phyloP scores from a whole-genome alignment of 176 grass and related monocot genomes.

The Phoenix dactylifera region DNA sequence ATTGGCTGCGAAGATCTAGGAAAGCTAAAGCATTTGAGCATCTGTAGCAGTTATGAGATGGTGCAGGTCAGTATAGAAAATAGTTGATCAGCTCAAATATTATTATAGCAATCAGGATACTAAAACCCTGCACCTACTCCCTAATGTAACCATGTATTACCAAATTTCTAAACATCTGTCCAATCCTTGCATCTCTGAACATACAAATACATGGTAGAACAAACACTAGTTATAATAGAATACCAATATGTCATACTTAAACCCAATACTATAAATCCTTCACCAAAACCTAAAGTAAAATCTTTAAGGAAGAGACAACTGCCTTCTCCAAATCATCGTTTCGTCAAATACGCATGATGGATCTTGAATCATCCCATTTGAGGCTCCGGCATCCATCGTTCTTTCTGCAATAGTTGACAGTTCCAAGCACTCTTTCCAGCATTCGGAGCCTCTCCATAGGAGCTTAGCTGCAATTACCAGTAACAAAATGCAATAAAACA shows the following conservation, averaged over 20 bases:
- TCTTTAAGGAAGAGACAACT: slow-evolving; percentile 21
- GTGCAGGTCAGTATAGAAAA: too few species aligned
- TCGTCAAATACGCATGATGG: slow-evolving; percentile 9
- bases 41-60: too few species aligned
- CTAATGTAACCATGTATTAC: too few species aligned
- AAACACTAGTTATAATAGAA: too few species aligned
- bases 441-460: slow-evolving; percentile 76
- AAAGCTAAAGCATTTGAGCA: not conserved
- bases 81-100: too few species aligned
- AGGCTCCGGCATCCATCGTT: slow-evolving; percentile 19
- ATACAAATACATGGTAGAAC: too few species aligned
- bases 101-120: too few species aligned
- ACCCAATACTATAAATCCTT: too few species aligned
- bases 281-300: not conserved
- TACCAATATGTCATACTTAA: too few species aligned
- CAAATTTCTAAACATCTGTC: too few species aligned
- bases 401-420: slow-evolving; percentile 42
- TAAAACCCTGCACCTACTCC: too few species aligned
- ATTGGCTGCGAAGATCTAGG: not conserved
- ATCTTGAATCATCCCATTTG: not conserved
- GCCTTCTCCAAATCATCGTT: slow-evolving; percentile 76
- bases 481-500: not conserved
- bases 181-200: too few species aligned
- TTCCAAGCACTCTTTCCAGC: slow-evolving; percentile 78
- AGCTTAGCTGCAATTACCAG: slow-evolving; percentile 57